Percentiles rank a stretch among this genome's conserved stretches.
These are phyloP conservation scores for Boletellus ananas DNA, from an alignment of 768 basidiomycete species.

Conservation along the genomic window DNA sequence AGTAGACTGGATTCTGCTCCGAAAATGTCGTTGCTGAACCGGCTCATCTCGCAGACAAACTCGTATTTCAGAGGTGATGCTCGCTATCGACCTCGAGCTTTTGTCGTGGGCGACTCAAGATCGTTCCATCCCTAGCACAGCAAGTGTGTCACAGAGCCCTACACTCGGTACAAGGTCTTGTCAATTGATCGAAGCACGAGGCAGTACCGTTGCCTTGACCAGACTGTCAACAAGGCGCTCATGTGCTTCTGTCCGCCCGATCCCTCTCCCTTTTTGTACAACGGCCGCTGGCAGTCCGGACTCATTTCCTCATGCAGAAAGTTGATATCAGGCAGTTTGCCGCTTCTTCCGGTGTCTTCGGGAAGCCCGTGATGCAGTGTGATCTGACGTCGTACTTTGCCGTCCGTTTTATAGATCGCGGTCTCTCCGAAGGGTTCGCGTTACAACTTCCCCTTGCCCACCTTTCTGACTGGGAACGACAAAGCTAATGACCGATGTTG, in stretches of 20 bases:
- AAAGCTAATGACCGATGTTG: constrained; percentile 26
- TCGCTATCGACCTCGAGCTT: neutral
- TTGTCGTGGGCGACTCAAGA: too few species aligned
- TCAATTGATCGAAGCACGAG: neutral
- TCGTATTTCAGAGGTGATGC: neutral
- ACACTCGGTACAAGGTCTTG: neutral
- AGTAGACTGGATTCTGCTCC: neutral
- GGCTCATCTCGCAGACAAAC: neutral
- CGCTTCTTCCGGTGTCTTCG: constrained; percentile 26
- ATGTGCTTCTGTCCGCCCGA: constrained; percentile 6
- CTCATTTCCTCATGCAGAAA: constrained; percentile 3
- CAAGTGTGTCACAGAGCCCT: neutral
- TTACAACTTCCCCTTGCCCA: constrained; percentile 14
- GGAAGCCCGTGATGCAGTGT: constrained; percentile 20
- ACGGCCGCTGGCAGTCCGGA: constrained; percentile 7
- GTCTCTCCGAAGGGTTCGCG: neutral
- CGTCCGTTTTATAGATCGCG: constrained; percentile 26
- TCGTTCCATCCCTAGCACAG: neutral
- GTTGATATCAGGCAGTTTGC: constrained; percentile 10
- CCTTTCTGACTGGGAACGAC: constrained; percentile 7
- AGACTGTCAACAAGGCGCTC: constrained; percentile 4
- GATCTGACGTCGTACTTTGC: constrained; percentile 18
- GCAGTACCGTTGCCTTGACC: neutral
- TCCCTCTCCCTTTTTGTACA: constrained; percentile 9
- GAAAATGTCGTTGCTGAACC: constrained; percentile 3